Base-by-base conservation (phyloP, 495 filamentous ascomycete species). In the Penicillium paxilli region DNA sequence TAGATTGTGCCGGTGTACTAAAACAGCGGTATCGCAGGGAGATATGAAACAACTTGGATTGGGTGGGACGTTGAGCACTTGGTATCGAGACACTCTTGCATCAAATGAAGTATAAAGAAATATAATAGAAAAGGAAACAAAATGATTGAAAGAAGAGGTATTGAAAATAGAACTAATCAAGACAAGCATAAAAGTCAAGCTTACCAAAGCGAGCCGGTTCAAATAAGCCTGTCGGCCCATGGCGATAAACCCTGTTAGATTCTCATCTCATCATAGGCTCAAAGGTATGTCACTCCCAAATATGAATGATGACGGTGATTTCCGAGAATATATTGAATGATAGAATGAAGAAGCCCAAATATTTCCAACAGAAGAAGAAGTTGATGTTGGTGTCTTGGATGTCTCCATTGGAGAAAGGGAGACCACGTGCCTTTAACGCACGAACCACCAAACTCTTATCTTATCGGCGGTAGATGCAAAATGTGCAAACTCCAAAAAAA, bases 191-290 rank as follows among this genome's bases (percentile, higher is more conserved):
- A 58, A 48, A 33, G 52, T 23, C 47, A 32, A 51, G 66, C 78
- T 68, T 78, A 82, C 79, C 73, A 82, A 64, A 67, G 77, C 78
- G 49, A 82, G 70, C 57, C 75, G 67, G 60, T 74, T 77, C 58
- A 82, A 59, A 63, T 77, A 80, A 52, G 71, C 71, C 58, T 73
- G 76, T 59, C 76, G 72, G 45, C 79, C 79, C 79, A 82, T 82
- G 33, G 47, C 44, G 59, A 47, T 7, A 22, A 50, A 44, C 7
- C 24, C 30, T 40, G 25, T 12, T 14, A 32, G 9, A 9, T 33
- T 38, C 21, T 58, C 54, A 57, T 58, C 37, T n/a, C 42, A 45
- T 28, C 24, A 19, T 19, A 35, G 11, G 20, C 1, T 4, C 12
- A 22, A 22, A 20, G 3, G 12, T 19, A 5, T 14, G 7, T 23